Base-by-base conservation (phyloP, 2,329 filamentous ascomycete species). In the Colletotrichum endophyticum region DNA sequence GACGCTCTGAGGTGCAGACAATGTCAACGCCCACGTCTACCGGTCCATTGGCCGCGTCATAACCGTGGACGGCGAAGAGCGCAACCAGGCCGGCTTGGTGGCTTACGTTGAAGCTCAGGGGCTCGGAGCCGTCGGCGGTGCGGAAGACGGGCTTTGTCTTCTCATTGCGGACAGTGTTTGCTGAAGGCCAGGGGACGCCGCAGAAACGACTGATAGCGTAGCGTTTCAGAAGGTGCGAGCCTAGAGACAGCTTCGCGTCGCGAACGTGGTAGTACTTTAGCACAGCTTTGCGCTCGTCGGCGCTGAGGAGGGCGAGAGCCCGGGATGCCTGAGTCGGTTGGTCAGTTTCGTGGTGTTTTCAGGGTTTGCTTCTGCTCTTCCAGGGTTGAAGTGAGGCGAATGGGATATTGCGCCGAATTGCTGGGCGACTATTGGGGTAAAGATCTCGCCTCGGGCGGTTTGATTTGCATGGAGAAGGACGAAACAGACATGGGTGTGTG, bases 41-140 rank as follows among this genome's bases (percentile, higher is more conserved):
- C 68, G 81, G n/a, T 66, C 73, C 72, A 5, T 44, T 63, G 7
- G 30, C 16, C 8, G 57, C 27, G 7, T 75, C 79, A 80, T 84
- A 83, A 25, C 81, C 82, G 57, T 84, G 82, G 4, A 88, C 85
- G 16, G 93, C 93, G 15, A 94, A 88, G 34, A 96, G 86, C 3
- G 91, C 91, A 0, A 96, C 94, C 19, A 96, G 86, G 3, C 95
- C 94, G 11, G 93, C 93, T 86, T 96, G 95, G 83, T 96, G 95
- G 62, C 91, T 93, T 72, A 96, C 90, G 84, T 96, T 96, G 88
- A 96, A 96, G 78, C 86, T 80, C n/a, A 92, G 82, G 22, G 88
- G 84, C 79, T 88, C 85, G 73, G 75, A 85, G 78, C 80, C 90
- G 85, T 82, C 87, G 84, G 78, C 88, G 86, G 87, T 86, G 81